phyloP scores from a whole-genome alignment of 257 asterid species.

The Solanum sitiens region DNA sequence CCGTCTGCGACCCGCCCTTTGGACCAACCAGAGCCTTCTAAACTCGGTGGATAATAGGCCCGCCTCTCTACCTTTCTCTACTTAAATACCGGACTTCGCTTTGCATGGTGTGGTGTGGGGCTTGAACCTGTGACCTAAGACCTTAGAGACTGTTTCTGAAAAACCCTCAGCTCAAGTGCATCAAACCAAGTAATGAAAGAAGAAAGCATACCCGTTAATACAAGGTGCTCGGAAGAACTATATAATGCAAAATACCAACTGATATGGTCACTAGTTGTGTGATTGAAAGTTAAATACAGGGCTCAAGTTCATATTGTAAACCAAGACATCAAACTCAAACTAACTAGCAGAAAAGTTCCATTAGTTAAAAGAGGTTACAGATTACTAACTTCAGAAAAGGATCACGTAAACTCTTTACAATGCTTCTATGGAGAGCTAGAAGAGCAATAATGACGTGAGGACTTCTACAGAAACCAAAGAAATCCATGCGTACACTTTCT shows the following conservation, averaged over 20 bases:
- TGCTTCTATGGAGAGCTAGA: neutral
- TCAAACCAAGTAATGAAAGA: neutral
- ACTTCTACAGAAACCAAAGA: neutral
- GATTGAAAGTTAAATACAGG: neutral
- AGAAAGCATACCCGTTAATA: neutral
- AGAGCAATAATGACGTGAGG: neutral
- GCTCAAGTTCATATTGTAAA: neutral
- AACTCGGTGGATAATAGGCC: no score
- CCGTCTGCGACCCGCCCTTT: no score
- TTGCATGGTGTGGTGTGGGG: no score
- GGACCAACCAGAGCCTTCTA: no score
- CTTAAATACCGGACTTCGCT: no score
- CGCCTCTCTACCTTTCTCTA: no score
- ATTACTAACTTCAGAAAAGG: neutral
- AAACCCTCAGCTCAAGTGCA: neutral
- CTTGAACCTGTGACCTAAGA: no score
- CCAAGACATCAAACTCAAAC: neutral
- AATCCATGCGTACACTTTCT: neutral
- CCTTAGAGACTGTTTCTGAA: no score
- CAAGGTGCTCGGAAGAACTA: neutral
- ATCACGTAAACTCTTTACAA: neutral
- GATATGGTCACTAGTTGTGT: neutral
- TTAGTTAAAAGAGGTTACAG: neutral
- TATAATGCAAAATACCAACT: neutral
- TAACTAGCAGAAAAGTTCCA: neutral